Evolutionary conservation across 176 grass and related monocot species (phyloP).

Genomic region (Cymbopogon citratus): DNA sequence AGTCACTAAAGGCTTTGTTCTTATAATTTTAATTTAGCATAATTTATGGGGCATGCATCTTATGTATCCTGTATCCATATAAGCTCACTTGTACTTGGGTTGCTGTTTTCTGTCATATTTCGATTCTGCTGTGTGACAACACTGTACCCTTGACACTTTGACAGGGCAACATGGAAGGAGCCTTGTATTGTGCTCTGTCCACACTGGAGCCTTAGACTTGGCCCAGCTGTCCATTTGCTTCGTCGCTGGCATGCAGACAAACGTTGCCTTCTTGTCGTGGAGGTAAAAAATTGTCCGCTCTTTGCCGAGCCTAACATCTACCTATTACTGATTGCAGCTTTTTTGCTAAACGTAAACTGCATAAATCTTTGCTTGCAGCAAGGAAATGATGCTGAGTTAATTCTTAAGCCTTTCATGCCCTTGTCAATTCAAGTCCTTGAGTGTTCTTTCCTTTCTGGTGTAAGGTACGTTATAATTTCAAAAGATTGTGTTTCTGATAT

Average conservation of each 20-base stretch:
- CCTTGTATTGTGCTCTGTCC: slow-evolving; percentile 82
- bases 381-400: slow-evolving; percentile 64
- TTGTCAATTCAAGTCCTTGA: slow-evolving; percentile 69
- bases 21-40: slow-evolving; percentile 24
- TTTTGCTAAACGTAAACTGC: slow-evolving; percentile 18
- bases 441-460: slow-evolving; percentile 90
- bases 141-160: slow-evolving; percentile 40
- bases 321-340: neutral
- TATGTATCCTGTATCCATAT: neutral
- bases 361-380: slow-evolving; percentile 45
- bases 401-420: slow-evolving; percentile 66
- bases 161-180: slow-evolving; percentile 77
- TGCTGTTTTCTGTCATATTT: neutral
- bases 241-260: slow-evolving; percentile 65
- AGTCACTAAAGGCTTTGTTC: neutral
- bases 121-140: slow-evolving; percentile 20
- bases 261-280: slow-evolving; percentile 71
- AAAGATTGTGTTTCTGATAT: slow-evolving; percentile 21
- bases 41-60: neutral
- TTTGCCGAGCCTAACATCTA: neutral
- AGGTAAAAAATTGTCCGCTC: slow-evolving; percentile 36
- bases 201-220: slow-evolving; percentile 74
- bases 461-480: slow-evolving; percentile 43
- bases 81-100: neutral
- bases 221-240: slow-evolving; percentile 72